Base-by-base conservation (phyloP, 495 filamentous ascomycete species). In the Trichocladium antarcticum region DNA sequence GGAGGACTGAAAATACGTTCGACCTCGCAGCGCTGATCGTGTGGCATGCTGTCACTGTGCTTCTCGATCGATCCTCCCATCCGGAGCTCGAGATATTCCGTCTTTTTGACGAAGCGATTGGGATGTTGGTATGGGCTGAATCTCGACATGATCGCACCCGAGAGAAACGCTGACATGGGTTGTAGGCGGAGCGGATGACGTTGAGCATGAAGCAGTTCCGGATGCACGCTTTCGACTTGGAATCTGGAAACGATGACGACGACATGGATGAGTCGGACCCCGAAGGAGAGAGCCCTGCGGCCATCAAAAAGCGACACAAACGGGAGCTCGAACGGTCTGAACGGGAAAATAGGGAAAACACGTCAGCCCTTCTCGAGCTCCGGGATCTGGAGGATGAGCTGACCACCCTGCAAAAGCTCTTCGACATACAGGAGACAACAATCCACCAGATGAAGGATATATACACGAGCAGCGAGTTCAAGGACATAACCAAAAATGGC, bases 311-410 rank as follows among this genome's bases (percentile, higher is more conserved):
- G 41, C 73, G 74, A 0, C 75, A 80, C 45, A 64, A 73, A 44
- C 67, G 70, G 38, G 78, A 82, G 35, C 59, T 70, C 1, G 64
- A 68, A 37, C 59, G 70, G 39, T 66, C 71, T 3, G 75, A 79
- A 42, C 62, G 64, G 0, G 69, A 78, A 41, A 83, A 83, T 47
- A 69, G 77, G 8, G 73, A 77, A 20, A 81, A 83, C 53, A 74
- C 80, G 8, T 81, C 81, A 10, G 76, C 80, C 0, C 54, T 85
- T 1, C 60, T 84, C 1, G 80, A 85, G 53, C 65, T 84, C 6
- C 70, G 78, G 6, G 82, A 85, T 46, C 78, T 84, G 41, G 75
- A 81, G 40, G 81, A 84, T 46, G 81, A 85, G 53, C 61, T 84
- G 5, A 70, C 66, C 0, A 82, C 74, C 1, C 70, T 84, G 16